A percentile compares a stretch with the other conserved stretches of the same genome.
These are phyloP conservation scores for Rhipidocladum racemiflorum DNA, from an alignment of 176 grass and related monocot genomes.

Conservation along the genomic window DNA sequence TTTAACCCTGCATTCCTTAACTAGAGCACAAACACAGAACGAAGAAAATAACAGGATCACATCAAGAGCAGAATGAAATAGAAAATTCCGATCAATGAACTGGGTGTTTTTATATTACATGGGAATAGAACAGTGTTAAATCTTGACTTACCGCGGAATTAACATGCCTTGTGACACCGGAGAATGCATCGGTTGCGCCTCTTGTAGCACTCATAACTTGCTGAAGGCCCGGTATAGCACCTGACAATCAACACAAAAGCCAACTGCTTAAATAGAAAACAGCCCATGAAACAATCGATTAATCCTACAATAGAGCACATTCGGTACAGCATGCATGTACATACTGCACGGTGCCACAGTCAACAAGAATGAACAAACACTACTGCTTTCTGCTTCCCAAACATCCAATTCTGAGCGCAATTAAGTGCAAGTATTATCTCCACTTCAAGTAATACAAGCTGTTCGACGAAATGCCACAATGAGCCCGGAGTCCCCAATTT, in stretches of 20 bases:
- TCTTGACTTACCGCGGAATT: constrained; percentile 67
- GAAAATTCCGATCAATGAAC: background rate
- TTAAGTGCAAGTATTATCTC: background rate
- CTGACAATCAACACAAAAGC: constrained; percentile 38
- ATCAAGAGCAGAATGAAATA: background rate
- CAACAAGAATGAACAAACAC: background rate
- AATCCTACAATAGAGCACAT: background rate
- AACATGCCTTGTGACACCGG: constrained; percentile 72
- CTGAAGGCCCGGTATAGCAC: constrained; percentile 78
- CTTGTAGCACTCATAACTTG: constrained; percentile 89
- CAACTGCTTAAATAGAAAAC: background rate
- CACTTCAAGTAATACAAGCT: background rate
- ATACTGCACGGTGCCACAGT: background rate
- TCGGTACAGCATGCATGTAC: background rate
- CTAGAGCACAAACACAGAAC: constrained; percentile 35
- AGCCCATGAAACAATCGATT: background rate
- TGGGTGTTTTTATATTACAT: background rate
- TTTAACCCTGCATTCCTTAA: constrained; percentile 68
- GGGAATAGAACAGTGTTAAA: background rate
- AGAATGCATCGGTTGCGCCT: constrained; percentile 85
- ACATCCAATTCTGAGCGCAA: background rate
- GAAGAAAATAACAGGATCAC: background rate
- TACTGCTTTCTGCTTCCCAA: background rate
- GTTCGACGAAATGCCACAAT: constrained; percentile 24
- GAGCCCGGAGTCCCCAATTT: background rate